Evolutionary conservation across 768 basidiomycete genomes (phyloP).

Genomic region (Pleurotus giganteus): DNA sequence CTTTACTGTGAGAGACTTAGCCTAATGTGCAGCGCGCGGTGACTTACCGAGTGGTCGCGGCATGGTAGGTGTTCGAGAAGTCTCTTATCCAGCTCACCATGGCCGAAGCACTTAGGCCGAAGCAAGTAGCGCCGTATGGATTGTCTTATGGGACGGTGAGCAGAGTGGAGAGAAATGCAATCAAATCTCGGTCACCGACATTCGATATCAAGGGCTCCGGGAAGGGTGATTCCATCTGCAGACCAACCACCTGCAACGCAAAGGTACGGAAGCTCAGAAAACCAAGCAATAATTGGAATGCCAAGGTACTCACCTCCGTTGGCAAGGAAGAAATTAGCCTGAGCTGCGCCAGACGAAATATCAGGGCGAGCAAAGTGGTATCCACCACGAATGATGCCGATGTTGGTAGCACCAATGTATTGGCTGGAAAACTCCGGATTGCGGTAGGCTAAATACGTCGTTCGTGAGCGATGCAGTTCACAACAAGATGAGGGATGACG

Average conservation of each 20-base stretch:
- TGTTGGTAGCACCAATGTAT: slow-evolving; percentile 55
- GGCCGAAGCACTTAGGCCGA: slow-evolving; percentile 44
- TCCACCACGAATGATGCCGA: slow-evolving; percentile 54
- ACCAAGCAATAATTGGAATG: background rate
- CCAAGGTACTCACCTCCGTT: slow-evolving; percentile 36
- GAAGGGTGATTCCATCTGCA: slow-evolving; percentile 56
- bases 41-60: slow-evolving; percentile 41
- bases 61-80: slow-evolving; percentile 60
- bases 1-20: background rate
- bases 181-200: slow-evolving; percentile 31
- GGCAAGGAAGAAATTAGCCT: slow-evolving; percentile 58
- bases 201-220: slow-evolving; percentile 64
- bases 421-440: slow-evolving; percentile 45
- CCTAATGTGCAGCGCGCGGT: slow-evolving; percentile 10
- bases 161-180: background rate
- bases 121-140: slow-evolving; percentile 51
- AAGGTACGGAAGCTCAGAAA: background rate
- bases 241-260: slow-evolving; percentile 41
- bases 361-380: slow-evolving; percentile 65
- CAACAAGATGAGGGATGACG: slow-evolving; percentile 10
- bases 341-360: slow-evolving; percentile 49
- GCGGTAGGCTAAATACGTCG: slow-evolving; percentile 28
- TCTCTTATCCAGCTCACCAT: slow-evolving; percentile 67
- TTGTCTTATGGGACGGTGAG: slow-evolving; percentile 36
- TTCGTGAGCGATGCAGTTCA: background rate